Evolutionary conservation across 2,329 filamentous ascomycete genomes (phyloP).

Genomic region (Pseudocercospora ulei): DNA sequence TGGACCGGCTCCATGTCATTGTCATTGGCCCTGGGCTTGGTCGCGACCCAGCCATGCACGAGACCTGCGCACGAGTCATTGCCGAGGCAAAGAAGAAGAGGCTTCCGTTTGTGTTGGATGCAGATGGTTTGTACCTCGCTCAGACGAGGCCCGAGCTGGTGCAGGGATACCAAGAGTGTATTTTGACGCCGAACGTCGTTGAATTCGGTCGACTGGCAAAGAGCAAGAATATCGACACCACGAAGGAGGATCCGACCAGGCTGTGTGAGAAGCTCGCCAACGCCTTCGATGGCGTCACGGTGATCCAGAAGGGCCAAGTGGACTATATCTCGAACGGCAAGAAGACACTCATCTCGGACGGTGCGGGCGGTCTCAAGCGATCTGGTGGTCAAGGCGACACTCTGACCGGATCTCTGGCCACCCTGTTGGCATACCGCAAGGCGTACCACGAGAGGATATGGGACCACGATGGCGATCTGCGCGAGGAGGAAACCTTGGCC

Average conservation of each 20-base stretch:
- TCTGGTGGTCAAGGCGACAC: constrained; percentile 95
- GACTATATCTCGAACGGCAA: constrained; percentile 78
- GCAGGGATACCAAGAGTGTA: constrained; percentile 68
- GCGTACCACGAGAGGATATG: constrained; percentile 78
- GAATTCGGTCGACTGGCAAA: constrained; percentile 80
- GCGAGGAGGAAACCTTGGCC: constrained; percentile 52
- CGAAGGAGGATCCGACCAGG: constrained; percentile 43
- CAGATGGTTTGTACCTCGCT: constrained; percentile 74
- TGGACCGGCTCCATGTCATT: constrained; percentile 78
- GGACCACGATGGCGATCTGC: constrained; percentile 52
- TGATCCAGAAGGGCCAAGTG: constrained; percentile 76
- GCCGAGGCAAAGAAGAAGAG: constrained; percentile 60
- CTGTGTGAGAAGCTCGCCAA: constrained; percentile 61
- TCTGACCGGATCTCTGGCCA: constrained; percentile 78
- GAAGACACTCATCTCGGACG: constrained; percentile 63
- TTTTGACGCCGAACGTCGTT: constrained; percentile 89
- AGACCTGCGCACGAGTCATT: constrained; percentile 70
- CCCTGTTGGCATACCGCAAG: constrained; percentile 76
- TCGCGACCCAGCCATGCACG: constrained; percentile 80
- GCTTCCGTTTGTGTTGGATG: constrained; percentile 81
- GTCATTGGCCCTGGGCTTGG: constrained; percentile 89
- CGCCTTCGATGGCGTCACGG: constrained; percentile 74
- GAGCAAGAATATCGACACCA: constrained; percentile 56
- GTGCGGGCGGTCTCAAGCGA: constrained; percentile 74
- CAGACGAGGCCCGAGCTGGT: constrained; percentile 67